phyloP scores from a whole-genome alignment of 179 eudicot species.

The Silene vulgaris region DNA sequence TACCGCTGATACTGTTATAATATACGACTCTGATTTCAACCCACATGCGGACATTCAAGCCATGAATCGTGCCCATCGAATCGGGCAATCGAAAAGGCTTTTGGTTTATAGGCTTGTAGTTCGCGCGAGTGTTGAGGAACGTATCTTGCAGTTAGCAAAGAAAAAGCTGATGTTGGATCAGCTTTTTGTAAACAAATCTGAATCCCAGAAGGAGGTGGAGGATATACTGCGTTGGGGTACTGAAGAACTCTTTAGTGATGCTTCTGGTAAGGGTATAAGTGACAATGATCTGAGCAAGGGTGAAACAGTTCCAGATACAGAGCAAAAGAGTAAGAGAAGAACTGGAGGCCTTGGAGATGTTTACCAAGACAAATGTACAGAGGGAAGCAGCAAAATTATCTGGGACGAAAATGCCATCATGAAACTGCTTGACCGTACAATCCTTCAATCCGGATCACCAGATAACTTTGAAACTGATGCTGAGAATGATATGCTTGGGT shows the following conservation, averaged over 20 bases:
- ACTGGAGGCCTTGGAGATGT: constrained; percentile 92
- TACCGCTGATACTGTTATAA: constrained; percentile 94
- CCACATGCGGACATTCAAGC: constrained; percentile 99
- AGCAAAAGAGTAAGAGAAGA: constrained; percentile 64
- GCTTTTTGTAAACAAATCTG: constrained; percentile 92
- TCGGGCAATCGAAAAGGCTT: constrained; percentile 93
- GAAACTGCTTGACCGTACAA: constrained; percentile 93
- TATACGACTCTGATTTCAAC: constrained; percentile 96
- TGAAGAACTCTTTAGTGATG: constrained; percentile 82
- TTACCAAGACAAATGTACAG: constrained; percentile 87
- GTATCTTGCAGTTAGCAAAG: constrained; percentile 95
- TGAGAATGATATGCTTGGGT: constrained; percentile 98
- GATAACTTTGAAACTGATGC: constrained; percentile 68
- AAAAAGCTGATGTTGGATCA: constrained; percentile 97
- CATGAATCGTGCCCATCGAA: constrained; percentile 99
- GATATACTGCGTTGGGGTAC: constrained; percentile 98
- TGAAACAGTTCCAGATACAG: constrained; percentile 50
- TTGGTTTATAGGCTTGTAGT: constrained; percentile 94
- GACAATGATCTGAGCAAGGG: constrained; percentile 49
- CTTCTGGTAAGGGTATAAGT: constrained; percentile 47
- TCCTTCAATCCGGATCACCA: constrained; percentile 50
- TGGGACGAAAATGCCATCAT: constrained; percentile 94
- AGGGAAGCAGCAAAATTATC: constrained; percentile 60
- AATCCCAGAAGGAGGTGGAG: constrained; percentile 92
- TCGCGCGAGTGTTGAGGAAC: constrained; percentile 99